Evolutionary conservation across 768 basidiomycete species (phyloP).

Genomic region (Lactarius hengduanensis): DNA sequence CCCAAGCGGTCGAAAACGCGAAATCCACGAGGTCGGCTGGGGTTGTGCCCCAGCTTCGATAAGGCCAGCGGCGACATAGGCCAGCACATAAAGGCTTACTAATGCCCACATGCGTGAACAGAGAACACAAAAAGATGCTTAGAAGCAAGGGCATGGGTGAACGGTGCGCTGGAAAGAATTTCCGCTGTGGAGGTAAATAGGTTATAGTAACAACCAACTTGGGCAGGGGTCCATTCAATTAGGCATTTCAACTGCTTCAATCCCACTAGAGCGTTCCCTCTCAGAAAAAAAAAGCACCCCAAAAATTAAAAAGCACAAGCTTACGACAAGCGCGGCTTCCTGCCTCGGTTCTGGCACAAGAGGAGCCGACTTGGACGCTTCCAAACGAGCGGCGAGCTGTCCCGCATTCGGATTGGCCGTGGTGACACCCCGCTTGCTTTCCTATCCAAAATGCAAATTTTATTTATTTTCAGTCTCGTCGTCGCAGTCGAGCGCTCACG

Average conservation of each 20-base stretch:
- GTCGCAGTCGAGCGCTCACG: background rate
- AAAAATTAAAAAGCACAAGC: slow-evolving; percentile 32
- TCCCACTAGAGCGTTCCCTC: slow-evolving; percentile 44
- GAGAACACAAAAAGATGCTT: slow-evolving; percentile 16
- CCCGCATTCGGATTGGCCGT: slow-evolving; percentile 48
- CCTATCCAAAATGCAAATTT: slow-evolving; percentile 31
- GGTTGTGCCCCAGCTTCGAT: slow-evolving; percentile 2
- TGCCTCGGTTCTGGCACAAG: slow-evolving; percentile 40
- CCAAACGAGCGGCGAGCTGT: slow-evolving; percentile 43
- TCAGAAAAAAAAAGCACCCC: slow-evolving; percentile 31
- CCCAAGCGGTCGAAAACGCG: slow-evolving; percentile 16
- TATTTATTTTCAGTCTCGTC: slow-evolving; percentile 8
- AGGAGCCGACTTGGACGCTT: slow-evolving; percentile 40
- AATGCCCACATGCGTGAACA: slow-evolving; percentile 19
- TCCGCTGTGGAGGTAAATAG: slow-evolving; percentile 19
- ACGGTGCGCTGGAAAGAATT: slow-evolving; percentile 16
- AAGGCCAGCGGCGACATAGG: slow-evolving; percentile 4
- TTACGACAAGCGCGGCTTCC: slow-evolving; percentile 46
- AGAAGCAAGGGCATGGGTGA: slow-evolving; percentile 13
- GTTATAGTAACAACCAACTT: slow-evolving; percentile 15
- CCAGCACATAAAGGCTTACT: slow-evolving; percentile 19
- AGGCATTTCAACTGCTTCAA: slow-evolving; percentile 31
- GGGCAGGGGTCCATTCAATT: background rate
- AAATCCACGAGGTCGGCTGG: slow-evolving; percentile 24
- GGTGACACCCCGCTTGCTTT: slow-evolving; percentile 44